Evolutionary conservation across 2,329 filamentous ascomycete genomes (phyloP), one percentile per base, ranked within the genome.

Genomic region (Apiospora saccharicola): DNA sequence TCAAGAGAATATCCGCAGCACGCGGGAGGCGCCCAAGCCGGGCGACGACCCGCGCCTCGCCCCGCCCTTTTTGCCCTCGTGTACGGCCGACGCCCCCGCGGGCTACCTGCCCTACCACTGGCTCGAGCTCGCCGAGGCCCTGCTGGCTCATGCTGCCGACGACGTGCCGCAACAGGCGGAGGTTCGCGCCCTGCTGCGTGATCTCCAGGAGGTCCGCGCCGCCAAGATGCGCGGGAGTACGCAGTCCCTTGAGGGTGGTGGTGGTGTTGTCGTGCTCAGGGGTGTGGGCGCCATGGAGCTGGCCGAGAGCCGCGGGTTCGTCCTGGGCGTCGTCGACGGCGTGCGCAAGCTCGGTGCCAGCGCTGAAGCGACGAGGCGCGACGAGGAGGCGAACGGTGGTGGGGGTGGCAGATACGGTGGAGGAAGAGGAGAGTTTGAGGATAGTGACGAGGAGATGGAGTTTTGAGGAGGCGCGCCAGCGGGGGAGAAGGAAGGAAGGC

Each of bases 241-340:
- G 19, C 89, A 90, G 49, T 89, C 91, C 51, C 83, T 97, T 69
- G 93, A 95, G 77, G 89, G 89, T 26, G 91, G 90, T 4, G 91
- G 91, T 30, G 91, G 95, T n/a, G 89, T 94, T 71, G 88, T 93
- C 80, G 89, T 85, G 72, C 76, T 92, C 72, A 82, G 87, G 1
- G 96, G 96, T 30, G 93, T 98, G 0, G 96, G 96, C 2, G 94
- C 94, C 2, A 95, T 98, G 92, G 96, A 99, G 85, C 86, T 98
- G 68, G 92, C 93, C 0, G 96, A 98, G 84, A 93, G 91, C 71
- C 89, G 96, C 77, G 92, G 91, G 0, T 97, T 98, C 79, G 90
- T 98, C 74, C 87, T 90, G 1, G 94, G 93, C 0, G 94, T 98
- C 2, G 92, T 98, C 75, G 95, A 98, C 81, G 94, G 94, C 5